Percentiles rank a stretch among this genome's conserved stretches.
phyloP scores from a whole-genome alignment of 2,329 filamentous ascomycete genomes.

The Elsinoe necatrix region DNA sequence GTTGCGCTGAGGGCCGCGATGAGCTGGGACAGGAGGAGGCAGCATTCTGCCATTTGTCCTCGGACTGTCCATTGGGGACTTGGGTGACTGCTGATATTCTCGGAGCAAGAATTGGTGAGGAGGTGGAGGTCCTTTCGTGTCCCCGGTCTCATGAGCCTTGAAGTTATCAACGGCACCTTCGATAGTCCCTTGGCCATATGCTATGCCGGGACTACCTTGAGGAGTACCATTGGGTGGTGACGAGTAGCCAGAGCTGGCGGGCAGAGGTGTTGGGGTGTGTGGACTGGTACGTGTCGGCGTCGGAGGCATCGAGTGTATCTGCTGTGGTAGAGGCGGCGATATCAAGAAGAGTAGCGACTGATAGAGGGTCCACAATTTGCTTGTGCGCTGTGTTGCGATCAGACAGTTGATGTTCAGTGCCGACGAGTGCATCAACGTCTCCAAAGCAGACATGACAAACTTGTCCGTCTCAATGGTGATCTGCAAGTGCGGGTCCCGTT shows the following conservation, averaged over 20 bases:
- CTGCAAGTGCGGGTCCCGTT: neutral
- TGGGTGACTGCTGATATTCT: neutral
- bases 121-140: neutral
- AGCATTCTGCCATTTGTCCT: neutral
- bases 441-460: conserved; percentile 11
- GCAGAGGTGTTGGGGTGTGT: conserved; percentile 1
- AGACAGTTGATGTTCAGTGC: conserved; percentile 18
- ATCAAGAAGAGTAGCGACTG: conserved; percentile 10
- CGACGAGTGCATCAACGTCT: conserved; percentile 9
- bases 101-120: conserved; percentile 13
- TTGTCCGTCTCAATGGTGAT: conserved; percentile 4
- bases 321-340: conserved; percentile 15
- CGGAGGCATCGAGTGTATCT: conserved; percentile 17
- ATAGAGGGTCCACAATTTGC: conserved; percentile 16
- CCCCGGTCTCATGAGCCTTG: neutral
- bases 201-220: neutral
- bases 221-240: neutral
- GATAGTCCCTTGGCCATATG: neutral
- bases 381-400: conserved; percentile 6
- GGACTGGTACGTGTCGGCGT: conserved; percentile 13
- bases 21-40: neutral
- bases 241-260: neutral
- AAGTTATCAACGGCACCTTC: conserved; percentile 12
- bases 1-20: neutral
- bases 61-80: neutral